Percentiles rank a stretch among this genome's conserved stretches.
Evolutionary conservation across 768 basidiomycete species (phyloP).

Genomic region (Mycena rebaudengoi): DNA sequence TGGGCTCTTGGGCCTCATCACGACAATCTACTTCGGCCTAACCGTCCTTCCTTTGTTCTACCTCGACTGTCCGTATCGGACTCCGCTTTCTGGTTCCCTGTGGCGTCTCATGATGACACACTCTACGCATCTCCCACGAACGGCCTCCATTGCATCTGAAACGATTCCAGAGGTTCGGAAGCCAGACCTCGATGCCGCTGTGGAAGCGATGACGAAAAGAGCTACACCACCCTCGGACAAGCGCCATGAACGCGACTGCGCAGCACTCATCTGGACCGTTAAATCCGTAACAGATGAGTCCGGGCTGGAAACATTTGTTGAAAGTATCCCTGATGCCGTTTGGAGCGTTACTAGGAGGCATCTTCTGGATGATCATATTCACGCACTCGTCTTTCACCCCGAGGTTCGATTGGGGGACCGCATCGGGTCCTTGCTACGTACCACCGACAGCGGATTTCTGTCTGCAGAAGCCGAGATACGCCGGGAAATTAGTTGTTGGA

Average conservation of each 20-base stretch:
- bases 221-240: too few relatives aligned
- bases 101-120: too few relatives aligned
- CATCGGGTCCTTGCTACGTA: background rate
- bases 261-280: conserved; percentile 3
- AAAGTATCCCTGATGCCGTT: background rate
- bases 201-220: too few relatives aligned
- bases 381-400: background rate
- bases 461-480: background rate
- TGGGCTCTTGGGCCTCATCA: background rate
- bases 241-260: background rate
- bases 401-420: background rate
- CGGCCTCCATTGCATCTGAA: too few relatives aligned
- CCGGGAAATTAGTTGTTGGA: background rate
- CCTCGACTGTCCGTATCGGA: background rate
- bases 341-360: background rate
- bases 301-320: conserved; percentile 7
- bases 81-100: conserved; percentile 1
- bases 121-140: too few relatives aligned
- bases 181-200: too few relatives aligned
- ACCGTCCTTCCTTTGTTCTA: background rate
- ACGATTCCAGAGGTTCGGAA: too few relatives aligned
- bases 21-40: background rate
- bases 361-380: background rate
- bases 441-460: background rate
- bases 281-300: background rate